Evolutionary conservation across 306 rosid species (phyloP), one percentile per base, ranked within the genome.

Genomic region (Inga laurina): DNA sequence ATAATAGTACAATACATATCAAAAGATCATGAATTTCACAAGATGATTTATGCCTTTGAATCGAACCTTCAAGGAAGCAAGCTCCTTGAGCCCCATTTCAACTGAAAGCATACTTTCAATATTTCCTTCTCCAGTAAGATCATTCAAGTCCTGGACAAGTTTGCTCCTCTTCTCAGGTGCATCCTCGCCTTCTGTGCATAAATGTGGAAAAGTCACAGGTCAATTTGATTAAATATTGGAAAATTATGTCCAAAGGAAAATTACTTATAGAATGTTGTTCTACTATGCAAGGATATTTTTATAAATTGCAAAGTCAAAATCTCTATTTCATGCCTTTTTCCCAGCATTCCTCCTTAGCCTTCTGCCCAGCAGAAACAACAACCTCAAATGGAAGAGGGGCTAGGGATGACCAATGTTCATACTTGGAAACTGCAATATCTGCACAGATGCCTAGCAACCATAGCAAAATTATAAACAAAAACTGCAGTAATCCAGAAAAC

Each of bases 321-420:
- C 72, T 75, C 54, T 46, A 65, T 74, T 81, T 88, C 93, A 85
- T 83, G 85, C 99, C 96, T 89, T 90, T 93, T 85, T 89, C 91
- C 94, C 93, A 90, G 87, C 87, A 84, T 82, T 90, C 99, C 86
- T 96, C 99, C 92, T 96, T 92, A 52, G 99, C 99, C 86, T 92
- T 96, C 87, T 93, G 99, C 79, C 99, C 99, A 5, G 98, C 99
- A 84, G 99, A 96, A 87, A 96, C 85, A 77, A 96, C 98, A 7
- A 96, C 90, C 90, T 96, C 99, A 89, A 96, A 96, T 86, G 99
- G 98, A 79, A 96, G 98, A 82, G 99, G 99, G 62, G 99, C 99
- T 82, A 96, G 79, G 80, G 99, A 96, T 56, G 98, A 93, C 99
- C 99, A 96, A 79, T 90, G 92, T 79, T 96, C 98, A 39, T 93